Conservation (phyloP, 345 rosid genomes). For the Rhodomyrtus tomentosa region DNA sequence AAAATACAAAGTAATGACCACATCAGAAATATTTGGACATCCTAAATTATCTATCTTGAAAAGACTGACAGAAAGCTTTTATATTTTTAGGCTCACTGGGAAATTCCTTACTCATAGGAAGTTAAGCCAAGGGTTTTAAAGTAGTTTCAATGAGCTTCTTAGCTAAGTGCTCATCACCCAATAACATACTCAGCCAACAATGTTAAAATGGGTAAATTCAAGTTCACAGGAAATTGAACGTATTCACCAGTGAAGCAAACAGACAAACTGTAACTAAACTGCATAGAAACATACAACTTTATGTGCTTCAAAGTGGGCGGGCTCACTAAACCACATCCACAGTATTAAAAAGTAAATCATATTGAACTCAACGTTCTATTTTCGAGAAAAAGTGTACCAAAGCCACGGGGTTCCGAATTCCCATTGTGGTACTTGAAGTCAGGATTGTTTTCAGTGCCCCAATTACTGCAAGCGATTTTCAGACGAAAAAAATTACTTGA, state of each 20-base stretch:
- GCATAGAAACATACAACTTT: neutral
- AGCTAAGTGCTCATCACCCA: neutral
- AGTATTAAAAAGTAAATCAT: neutral
- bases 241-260: neutral
- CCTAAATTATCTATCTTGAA: neutral
- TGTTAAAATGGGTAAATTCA: neutral
- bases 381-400: conserved; percentile 30
- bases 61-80: neutral
- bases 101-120: neutral
- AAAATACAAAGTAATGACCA: neutral
- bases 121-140: too few species aligned
- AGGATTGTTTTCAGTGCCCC: conserved; percentile 92
- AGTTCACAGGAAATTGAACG: neutral
- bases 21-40: neutral
- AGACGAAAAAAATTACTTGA: neutral
- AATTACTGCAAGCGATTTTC: conserved; percentile 44
- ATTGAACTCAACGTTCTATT: neutral
- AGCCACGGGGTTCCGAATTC: conserved; percentile 88
- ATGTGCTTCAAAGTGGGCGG: neutral
- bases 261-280: neutral
- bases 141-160: too few species aligned
- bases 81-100: neutral
- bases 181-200: neutral
- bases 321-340: neutral
- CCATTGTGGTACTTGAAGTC: conserved; percentile 91